A percentile compares a stretch with the other conserved stretches of the same genome.
These are phyloP conservation scores for Taxawa tesnikishii DNA, from an alignment of 2,329 filamentous ascomycete genomes.

Conservation along the genomic window DNA sequence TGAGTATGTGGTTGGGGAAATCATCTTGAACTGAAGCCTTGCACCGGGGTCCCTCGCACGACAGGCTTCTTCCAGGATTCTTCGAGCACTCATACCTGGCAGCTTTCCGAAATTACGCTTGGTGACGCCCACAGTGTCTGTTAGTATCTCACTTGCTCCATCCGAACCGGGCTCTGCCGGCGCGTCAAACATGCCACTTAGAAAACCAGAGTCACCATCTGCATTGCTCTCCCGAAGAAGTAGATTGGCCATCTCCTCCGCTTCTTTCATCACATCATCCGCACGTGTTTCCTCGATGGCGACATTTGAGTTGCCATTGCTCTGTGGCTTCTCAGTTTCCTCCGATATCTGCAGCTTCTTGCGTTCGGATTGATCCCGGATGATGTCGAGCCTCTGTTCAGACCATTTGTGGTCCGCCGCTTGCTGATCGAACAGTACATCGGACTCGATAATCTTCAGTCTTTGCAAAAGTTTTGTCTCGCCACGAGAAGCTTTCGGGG, in stretches of 20 bases:
- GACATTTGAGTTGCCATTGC: background rate
- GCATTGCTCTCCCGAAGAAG: slow-evolving; percentile 27
- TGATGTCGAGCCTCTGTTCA: slow-evolving; percentile 28
- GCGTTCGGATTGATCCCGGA: slow-evolving; percentile 24
- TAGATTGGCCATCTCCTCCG: slow-evolving; percentile 25
- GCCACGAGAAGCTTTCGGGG: slow-evolving; percentile 27
- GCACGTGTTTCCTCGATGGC: slow-evolving; percentile 4
- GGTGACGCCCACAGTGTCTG: slow-evolving; percentile 39
- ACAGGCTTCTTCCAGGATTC: slow-evolving; percentile 77
- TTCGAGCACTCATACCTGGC: slow-evolving; percentile 62
- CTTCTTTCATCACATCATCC: slow-evolving; percentile 37
- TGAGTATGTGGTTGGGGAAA: slow-evolving; percentile 64
- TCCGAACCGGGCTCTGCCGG: slow-evolving; percentile 4
- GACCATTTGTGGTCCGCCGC: slow-evolving; percentile 35
- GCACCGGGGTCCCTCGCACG: slow-evolving; percentile 63
- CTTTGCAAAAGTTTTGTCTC: slow-evolving; percentile 59
- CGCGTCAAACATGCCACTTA: slow-evolving; percentile 46
- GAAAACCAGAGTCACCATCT: slow-evolving; percentile 43
- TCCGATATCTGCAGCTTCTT: slow-evolving; percentile 15
- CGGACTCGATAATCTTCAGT: slow-evolving; percentile 61
- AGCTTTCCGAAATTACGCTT: slow-evolving; percentile 78
- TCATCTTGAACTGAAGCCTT: slow-evolving; percentile 52
- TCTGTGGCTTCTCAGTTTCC: slow-evolving; percentile 3
- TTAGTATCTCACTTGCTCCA: slow-evolving; percentile 5
- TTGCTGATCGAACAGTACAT: slow-evolving; percentile 36